These are phyloP conservation scores for Lecanicillium sp. DNA, from an alignment of 2,329 filamentous ascomycete genomes.

Conservation along the genomic window DNA sequence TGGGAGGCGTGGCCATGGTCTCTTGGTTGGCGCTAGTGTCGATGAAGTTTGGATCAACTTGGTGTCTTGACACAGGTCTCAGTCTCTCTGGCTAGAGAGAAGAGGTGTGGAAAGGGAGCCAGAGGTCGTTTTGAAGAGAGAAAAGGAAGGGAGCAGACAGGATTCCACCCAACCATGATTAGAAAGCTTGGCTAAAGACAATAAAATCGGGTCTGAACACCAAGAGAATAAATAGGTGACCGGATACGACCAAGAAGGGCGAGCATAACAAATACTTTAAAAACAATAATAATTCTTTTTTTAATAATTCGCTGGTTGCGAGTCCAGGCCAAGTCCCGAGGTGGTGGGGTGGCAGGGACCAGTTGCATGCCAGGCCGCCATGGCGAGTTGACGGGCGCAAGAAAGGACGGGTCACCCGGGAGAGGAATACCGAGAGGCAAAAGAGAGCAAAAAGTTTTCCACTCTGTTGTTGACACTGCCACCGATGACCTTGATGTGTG, in stretches of 20 bases:
- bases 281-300: too few relatives aligned
- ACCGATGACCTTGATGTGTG: too few relatives aligned
- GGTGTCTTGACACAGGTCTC: slow-evolving; percentile 8
- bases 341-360: slow-evolving; percentile 1
- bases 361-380: slow-evolving; percentile 2
- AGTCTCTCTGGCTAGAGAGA: slow-evolving; percentile 2
- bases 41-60: slow-evolving; percentile 4
- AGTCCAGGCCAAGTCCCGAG: too few relatives aligned
- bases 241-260: slow-evolving; percentile 1
- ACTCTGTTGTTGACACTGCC: too few relatives aligned
- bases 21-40: slow-evolving; percentile 11
- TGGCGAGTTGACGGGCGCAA: too few relatives aligned
- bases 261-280: slow-evolving; percentile 9
- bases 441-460: slow-evolving; percentile 8
- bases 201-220: slow-evolving; percentile 14
- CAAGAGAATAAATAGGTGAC: background rate
- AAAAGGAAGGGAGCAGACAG: background rate
- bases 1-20: slow-evolving; percentile 8
- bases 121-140: background rate
- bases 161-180: background rate
- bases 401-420: too few relatives aligned
- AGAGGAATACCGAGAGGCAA: too few relatives aligned
- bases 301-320: too few relatives aligned
- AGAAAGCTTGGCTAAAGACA: slow-evolving; percentile 12
- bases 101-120: background rate